These are phyloP conservation scores for Hirsutella thompsonii DNA, from an alignment of 2,329 filamentous ascomycete genomes.

Conservation along the genomic window DNA sequence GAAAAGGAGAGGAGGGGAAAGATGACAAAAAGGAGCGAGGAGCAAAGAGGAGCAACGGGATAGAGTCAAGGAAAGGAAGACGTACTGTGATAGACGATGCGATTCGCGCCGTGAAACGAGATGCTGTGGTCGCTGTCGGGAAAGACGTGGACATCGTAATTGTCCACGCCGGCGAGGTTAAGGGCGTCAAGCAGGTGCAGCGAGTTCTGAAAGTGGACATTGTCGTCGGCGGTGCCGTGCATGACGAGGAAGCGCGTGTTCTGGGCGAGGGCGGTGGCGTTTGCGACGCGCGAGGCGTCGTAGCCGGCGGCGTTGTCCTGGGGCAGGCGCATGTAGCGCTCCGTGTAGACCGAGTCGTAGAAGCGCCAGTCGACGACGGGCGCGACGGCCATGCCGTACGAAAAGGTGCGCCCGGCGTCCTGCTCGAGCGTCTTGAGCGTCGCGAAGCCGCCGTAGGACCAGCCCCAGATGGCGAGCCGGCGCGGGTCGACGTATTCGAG, in stretches of 20 bases:
- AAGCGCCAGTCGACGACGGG: conserved; percentile 97
- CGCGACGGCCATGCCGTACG: conserved; percentile 95
- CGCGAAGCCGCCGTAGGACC: conserved; percentile 94
- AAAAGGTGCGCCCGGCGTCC: conserved; percentile 81
- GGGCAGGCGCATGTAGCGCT: conserved; percentile 94
- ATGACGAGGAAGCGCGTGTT: conserved; percentile 88
- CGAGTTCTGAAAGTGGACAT: conserved; percentile 94
- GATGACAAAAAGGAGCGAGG: too few relatives aligned
- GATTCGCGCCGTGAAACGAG: conserved; percentile 85
- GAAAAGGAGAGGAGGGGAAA: too few relatives aligned
- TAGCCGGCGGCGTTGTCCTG: conserved; percentile 73
- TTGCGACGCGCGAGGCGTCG: conserved; percentile 56
- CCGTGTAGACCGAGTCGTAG: conserved; percentile 90
- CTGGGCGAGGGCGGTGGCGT: conserved; percentile 57
- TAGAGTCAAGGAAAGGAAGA: conserved; percentile 4
- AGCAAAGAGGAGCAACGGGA: too few relatives aligned
- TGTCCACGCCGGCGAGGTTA: conserved; percentile 69
- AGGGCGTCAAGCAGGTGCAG: conserved; percentile 77
- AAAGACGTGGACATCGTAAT: conserved; percentile 95
- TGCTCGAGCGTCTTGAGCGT: conserved; percentile 88
- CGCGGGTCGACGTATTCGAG: conserved; percentile 74
- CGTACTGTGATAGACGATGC: conserved; percentile 87
- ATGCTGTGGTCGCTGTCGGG: conserved; percentile 94
- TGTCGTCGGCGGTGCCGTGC: conserved; percentile 95
- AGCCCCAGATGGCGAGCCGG: conserved; percentile 91